Conservation (phyloP, 345 rosid genomes). For the Bruguiera sexangula region DNA sequence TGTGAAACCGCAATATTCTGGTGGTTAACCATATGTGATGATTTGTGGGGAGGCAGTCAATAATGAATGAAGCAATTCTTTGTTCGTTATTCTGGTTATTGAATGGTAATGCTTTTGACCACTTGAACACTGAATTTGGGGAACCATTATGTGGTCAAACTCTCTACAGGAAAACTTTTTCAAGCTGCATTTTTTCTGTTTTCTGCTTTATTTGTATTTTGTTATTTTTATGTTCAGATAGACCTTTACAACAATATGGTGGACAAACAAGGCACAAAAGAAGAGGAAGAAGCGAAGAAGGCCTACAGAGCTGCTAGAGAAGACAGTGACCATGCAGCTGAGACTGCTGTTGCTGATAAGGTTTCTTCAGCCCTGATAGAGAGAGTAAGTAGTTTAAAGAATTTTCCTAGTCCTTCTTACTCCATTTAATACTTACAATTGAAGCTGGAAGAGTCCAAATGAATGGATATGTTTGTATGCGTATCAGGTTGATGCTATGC, state of each 20-base stretch:
- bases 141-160: no score
- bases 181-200: constrained; percentile 2
- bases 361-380: constrained; percentile 77
- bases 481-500: constrained; percentile 87
- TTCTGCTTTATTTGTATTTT: constrained; percentile 1
- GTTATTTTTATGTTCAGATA: constrained; percentile 41
- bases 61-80: no score
- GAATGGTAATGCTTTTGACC: no score
- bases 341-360: constrained; percentile 56
- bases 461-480: constrained; percentile 8
- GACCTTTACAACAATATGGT: constrained; percentile 87
- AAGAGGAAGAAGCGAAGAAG: constrained; percentile 68
- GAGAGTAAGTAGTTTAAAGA: constrained; percentile 42
- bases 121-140: background rate
- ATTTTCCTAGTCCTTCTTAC: background rate
- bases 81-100: no score
- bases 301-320: constrained; percentile 91
- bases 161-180: background rate
- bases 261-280: constrained; percentile 75
- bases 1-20: no score
- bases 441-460: background rate
- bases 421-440: background rate
- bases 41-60: no score
- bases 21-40: no score
- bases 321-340: constrained; percentile 61